phyloP scores from a whole-genome alignment of 2,329 filamentous ascomycete species.

The Botryosphaeria dothidea region DNA sequence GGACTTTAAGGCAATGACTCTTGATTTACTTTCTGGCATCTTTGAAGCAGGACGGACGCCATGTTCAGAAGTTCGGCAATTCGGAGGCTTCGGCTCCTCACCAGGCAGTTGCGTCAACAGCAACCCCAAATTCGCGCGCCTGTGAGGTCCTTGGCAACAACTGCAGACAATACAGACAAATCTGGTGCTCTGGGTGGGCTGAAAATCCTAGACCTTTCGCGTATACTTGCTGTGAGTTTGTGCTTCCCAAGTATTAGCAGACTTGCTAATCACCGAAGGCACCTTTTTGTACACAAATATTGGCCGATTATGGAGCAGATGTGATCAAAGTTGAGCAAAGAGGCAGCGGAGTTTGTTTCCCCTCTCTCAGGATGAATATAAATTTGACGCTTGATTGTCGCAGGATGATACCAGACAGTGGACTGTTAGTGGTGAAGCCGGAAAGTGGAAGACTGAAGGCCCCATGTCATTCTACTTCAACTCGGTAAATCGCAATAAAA shows the following conservation, averaged over 20 bases:
- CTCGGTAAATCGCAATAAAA: constrained; percentile 49
- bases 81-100: constrained; percentile 6
- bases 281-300: constrained; percentile 22
- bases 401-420: constrained; percentile 35
- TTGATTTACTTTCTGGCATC: background rate
- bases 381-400: background rate
- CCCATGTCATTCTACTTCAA: constrained; percentile 47
- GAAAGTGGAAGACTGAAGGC: constrained; percentile 26
- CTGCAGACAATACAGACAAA: background rate
- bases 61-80: background rate
- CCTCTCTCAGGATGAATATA: background rate
- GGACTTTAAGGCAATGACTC: background rate
- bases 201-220: constrained; percentile 18
- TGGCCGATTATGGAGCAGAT: constrained; percentile 22
- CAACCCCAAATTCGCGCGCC: background rate
- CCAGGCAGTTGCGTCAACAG: background rate
- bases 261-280: background rate
- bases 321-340: constrained; percentile 46
- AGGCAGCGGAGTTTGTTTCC: constrained; percentile 24
- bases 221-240: constrained; percentile 10
- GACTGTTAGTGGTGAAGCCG: constrained; percentile 31
- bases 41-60: background rate
- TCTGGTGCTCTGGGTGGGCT: constrained; percentile 5
- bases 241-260: no score
- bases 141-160: background rate